phyloP scores from a whole-genome alignment of 2,329 filamentous ascomycete genomes.

The Apiospora marii region DNA sequence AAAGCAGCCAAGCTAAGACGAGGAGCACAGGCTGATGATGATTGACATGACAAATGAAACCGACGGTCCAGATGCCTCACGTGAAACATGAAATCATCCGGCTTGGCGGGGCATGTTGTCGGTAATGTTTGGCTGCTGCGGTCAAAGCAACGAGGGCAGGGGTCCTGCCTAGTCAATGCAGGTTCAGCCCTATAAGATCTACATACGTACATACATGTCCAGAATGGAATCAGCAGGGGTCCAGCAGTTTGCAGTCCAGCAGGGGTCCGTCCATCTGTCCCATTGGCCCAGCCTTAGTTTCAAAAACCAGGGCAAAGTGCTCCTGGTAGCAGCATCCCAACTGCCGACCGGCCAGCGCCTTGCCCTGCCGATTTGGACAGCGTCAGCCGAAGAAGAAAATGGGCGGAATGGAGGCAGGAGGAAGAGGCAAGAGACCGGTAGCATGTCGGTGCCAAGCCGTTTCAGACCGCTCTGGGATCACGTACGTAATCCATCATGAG shows the following conservation, averaged over 20 bases:
- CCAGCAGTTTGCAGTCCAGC: not conserved
- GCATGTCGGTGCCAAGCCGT: not conserved
- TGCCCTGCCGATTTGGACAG: not conserved
- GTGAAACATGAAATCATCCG: not conserved
- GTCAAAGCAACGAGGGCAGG: not conserved
- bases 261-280: not conserved
- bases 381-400: not conserved
- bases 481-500: not conserved
- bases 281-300: not conserved
- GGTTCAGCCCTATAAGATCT: conserved; percentile 10
- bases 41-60: not conserved
- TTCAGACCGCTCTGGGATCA: not conserved
- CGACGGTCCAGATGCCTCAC: not conserved
- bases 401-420: not conserved
- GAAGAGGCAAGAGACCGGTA: not conserved
- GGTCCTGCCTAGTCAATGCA: not conserved
- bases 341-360: not conserved
- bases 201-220: not conserved
- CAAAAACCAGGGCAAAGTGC: not conserved
- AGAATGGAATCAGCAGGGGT: not conserved
- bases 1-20: not conserved
- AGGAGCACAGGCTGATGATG: not conserved
- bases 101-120: not conserved
- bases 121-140: not conserved
- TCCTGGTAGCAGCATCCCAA: not conserved